These are phyloP conservation scores for Saccharomycodes ludwigii DNA, from an alignment of 805 yeast genomes.

Conservation along the genomic window DNA sequence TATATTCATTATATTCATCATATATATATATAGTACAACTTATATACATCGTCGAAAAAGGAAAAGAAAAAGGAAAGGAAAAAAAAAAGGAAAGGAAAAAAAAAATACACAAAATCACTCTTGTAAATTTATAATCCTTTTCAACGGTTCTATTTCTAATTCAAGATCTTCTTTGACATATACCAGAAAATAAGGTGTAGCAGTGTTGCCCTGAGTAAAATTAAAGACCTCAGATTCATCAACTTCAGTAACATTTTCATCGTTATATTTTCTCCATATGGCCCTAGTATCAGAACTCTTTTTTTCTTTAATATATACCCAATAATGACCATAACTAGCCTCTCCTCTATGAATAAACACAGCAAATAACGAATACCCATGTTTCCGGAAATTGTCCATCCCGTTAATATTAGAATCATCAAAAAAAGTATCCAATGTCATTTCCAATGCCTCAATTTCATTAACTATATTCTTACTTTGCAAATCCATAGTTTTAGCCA, in stretches of 20 bases:
- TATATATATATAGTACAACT: no score
- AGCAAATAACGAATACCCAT: constrained; percentile 79
- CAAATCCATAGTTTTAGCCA: constrained; percentile 34
- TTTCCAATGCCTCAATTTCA: constrained; percentile 32
- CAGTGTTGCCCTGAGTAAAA: constrained; percentile 56
- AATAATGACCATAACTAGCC: constrained; percentile 93
- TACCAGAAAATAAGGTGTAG: constrained; percentile 89
- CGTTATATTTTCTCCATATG: constrained; percentile 82
- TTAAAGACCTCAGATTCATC: constrained; percentile 52
- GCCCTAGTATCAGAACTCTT: constrained; percentile 36
- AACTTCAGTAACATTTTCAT: constrained; percentile 85
- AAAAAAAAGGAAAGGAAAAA: no score
- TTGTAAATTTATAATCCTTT: constrained; percentile 28
- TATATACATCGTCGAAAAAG: no score
- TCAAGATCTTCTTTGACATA: constrained; percentile 57
- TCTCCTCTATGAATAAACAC: constrained; percentile 92
- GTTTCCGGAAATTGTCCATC: constrained; percentile 32
- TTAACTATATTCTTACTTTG: constrained; percentile 32
- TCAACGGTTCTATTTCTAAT: constrained; percentile 52
- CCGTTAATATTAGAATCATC: no score
- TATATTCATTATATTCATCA: no score
- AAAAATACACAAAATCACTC: neutral
- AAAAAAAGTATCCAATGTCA: constrained; percentile 47
- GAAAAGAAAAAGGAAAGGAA: no score
- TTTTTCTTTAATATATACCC: constrained; percentile 84